These are phyloP conservation scores for Globisporangium solare DNA, from an alignment of 352 stramenopile genomes.

Conservation along the genomic window DNA sequence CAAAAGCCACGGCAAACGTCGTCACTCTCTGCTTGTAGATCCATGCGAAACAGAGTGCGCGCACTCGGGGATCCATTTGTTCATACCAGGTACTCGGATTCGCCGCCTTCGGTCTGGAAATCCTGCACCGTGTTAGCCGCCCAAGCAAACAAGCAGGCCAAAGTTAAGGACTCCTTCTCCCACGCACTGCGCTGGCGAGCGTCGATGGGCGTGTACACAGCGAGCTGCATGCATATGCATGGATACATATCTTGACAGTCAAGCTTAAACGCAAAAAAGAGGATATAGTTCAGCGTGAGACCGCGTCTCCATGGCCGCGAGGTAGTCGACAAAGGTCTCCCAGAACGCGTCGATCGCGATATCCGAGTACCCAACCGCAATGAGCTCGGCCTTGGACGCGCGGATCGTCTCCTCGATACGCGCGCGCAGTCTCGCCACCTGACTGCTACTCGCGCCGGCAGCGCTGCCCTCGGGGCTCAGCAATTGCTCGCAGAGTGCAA, in stretches of 20 bases:
- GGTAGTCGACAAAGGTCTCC: constrained; percentile 90
- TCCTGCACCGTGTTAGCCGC: constrained; percentile 54
- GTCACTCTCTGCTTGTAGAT: too few relatives aligned
- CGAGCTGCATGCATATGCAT: neutral
- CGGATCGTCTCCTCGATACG: constrained; percentile 62
- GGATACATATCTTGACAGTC: constrained; percentile 12
- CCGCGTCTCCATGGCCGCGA: constrained; percentile 72
- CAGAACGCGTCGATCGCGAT: constrained; percentile 92
- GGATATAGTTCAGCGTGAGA: constrained; percentile 52
- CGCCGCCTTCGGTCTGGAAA: constrained; percentile 83
- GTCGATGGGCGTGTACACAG: too few relatives aligned
- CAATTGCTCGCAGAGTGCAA: constrained; percentile 80
- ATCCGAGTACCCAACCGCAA: constrained; percentile 88
- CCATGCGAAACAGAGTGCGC: neutral
- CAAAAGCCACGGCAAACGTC: neutral
- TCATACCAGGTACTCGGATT: constrained; percentile 74
- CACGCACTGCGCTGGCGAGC: too few relatives aligned
- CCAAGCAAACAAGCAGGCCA: constrained; percentile 19
- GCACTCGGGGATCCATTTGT: neutral
- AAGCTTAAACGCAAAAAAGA: constrained; percentile 2
- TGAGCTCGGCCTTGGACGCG: constrained; percentile 60
- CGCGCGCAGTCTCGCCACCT: constrained; percentile 19
- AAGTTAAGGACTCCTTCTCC: constrained; percentile 20
- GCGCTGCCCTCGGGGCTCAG: constrained; percentile 15
- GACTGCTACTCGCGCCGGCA: neutral